Percentiles rank a stretch among this genome's conserved stretches.
These are phyloP conservation scores for Solanum chilense DNA, from an alignment of 257 asterid species.

Conservation along the genomic window DNA sequence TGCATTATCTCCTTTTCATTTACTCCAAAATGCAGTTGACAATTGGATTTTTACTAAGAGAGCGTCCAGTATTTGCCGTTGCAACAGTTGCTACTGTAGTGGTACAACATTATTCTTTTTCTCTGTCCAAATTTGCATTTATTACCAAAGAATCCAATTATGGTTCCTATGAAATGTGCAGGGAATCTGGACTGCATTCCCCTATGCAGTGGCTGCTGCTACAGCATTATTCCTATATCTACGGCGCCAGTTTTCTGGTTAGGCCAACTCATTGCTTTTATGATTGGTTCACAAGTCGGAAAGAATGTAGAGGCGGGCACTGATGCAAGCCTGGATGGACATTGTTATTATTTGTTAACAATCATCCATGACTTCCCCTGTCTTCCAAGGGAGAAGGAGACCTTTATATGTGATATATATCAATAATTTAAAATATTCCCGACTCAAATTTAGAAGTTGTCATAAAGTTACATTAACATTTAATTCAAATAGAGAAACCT, in stretches of 20 bases:
- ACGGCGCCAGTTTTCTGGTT: slow-evolving; percentile 35
- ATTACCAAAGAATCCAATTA: not conserved
- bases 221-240: slow-evolving; percentile 57
- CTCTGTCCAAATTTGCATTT: not conserved
- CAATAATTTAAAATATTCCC: not conserved
- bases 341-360: slow-evolving; percentile 8
- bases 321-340: not conserved
- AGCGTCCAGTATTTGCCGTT: slow-evolving; percentile 64
- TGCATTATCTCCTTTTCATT: not conserved
- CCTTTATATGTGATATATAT: not conserved
- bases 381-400: not conserved
- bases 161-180: slow-evolving; percentile 8
- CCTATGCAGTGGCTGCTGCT: slow-evolving; percentile 58
- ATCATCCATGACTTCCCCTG: not conserved
- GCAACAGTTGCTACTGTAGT: slow-evolving; percentile 80
- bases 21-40: slow-evolving; percentile 39
- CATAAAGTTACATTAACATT: not conserved
- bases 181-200: slow-evolving; percentile 85
- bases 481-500: not conserved
- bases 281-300: not conserved
- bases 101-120: slow-evolving; percentile 22
- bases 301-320: not conserved
- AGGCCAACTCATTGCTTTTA: slow-evolving; percentile 1
- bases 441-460: not conserved
- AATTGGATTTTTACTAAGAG: slow-evolving; percentile 69